A percentile compares a stretch with the other conserved stretches of the same genome.
These are phyloP conservation scores for Lactifluus subvellereus DNA, from an alignment of 768 basidiomycete genomes.

Conservation along the genomic window DNA sequence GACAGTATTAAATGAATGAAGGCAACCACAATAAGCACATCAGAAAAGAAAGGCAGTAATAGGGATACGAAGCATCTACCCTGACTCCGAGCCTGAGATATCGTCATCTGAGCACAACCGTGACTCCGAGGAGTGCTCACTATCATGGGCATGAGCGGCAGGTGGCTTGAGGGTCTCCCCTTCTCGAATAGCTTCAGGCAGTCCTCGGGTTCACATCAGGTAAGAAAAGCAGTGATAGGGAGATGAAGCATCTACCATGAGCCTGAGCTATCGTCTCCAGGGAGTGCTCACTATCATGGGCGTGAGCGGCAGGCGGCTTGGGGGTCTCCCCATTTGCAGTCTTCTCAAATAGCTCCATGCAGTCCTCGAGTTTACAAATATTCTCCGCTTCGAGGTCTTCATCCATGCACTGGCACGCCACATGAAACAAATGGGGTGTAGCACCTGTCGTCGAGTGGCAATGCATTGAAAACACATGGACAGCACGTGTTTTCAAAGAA, in stretches of 20 bases:
- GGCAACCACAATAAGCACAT: slow-evolving; percentile 16
- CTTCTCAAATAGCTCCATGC: slow-evolving; percentile 78
- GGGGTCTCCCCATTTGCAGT: slow-evolving; percentile 32
- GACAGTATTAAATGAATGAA: slow-evolving; percentile 11
- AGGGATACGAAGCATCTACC: slow-evolving; percentile 40
- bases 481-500: no score
- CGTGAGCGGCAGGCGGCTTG: slow-evolving; percentile 32
- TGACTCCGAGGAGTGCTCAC: slow-evolving; percentile 71
- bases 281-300: slow-evolving; percentile 64
- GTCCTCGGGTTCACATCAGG: background rate
- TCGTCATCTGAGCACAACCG: slow-evolving; percentile 62
- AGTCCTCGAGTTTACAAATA: slow-evolving; percentile 85
- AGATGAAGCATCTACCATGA: slow-evolving; percentile 53
- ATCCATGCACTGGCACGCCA: slow-evolving; percentile 69
- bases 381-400: slow-evolving; percentile 95
- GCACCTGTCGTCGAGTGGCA: no score
- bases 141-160: slow-evolving; percentile 43
- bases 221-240: background rate
- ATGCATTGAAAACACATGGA: no score
- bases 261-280: slow-evolving; percentile 77
- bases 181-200: no score
- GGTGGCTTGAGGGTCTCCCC: slow-evolving; percentile 28
- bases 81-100: slow-evolving; percentile 80
- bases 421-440: no score
- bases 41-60: background rate